Base-by-base conservation (phyloP, 176 grass and related monocot genomes). In the Tillandsia fasciculata region DNA sequence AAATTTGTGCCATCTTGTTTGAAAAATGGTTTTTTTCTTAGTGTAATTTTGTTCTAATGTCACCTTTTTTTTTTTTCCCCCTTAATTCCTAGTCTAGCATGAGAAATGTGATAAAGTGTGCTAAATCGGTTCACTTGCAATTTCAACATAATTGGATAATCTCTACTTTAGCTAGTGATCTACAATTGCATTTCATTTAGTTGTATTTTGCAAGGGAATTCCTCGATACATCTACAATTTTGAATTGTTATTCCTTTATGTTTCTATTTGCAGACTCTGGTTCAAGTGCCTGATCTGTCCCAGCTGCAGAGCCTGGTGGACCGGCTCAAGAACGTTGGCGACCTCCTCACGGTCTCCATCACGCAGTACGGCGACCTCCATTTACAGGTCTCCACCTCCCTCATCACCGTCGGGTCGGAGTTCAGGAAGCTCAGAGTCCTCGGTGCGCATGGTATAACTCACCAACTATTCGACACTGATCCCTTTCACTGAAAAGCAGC, bases 241-340 rank as follows among this genome's bases (percentile, higher is more conserved):
- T 5, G 52, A 77, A 23, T 47, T 52, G n/a, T 27, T 23, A n/a
- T 78, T 14, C 1, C 57, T 29, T 49, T 15, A 26, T 50, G 23
- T 12, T 87, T 73, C 69, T 87, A 64, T 91, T 74, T 73, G 75
- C 78, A 93, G 89, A 97, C 87, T 64, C 66, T 97, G 66, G 94
- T 87, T 70, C 89, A 93, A 75, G 89, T 97, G 65, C 89, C 84
- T 15, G 94, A 97, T 74, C 71, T 93, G 23, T 77, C 80, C 63
- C 94, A 87, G 70, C 75, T 93, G 29, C 89, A 97, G 73, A 97
- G 76, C 52, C 76, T 97, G 65, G 94, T 97, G 47, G 94, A 97
- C 28, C 86, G 89, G 65, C 85, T 90, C 1, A 92, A 93, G 91
- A 90, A 97, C 70, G 82, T 84, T 1, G 89, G 94, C 8, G 84